A percentile compares a stretch with the other conserved stretches of the same genome.
Conservation (phyloP, 1,284 basidiomycete genomes). For the Bondarzewia mesenterica region DNA sequence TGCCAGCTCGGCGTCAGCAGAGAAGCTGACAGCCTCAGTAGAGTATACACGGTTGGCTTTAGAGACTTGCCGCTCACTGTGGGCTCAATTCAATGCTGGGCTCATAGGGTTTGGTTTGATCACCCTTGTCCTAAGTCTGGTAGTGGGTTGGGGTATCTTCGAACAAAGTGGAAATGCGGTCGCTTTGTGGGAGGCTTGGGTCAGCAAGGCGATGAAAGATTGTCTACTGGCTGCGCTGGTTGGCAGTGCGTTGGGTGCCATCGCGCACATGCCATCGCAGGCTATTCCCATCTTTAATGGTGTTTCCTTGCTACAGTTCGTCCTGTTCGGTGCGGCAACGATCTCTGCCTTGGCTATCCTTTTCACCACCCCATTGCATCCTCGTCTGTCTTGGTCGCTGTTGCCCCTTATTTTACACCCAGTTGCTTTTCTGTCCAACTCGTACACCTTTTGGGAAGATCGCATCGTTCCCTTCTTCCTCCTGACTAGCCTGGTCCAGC, state of each 20-base stretch:
- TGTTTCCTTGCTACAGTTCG: conserved; percentile 31
- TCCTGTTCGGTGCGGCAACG: conserved; percentile 37
- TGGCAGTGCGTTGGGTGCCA: conserved; percentile 36
- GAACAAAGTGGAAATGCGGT: conserved; percentile 28
- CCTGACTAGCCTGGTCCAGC: conserved; percentile 52
- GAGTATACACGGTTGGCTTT: conserved; percentile 63
- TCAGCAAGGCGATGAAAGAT: conserved; percentile 8
- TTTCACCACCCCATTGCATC: conserved; percentile 24
- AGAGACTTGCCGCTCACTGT: conserved; percentile 71
- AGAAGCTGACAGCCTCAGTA: conserved; percentile 31
- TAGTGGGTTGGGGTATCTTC: conserved; percentile 44
- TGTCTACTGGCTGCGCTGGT: conserved; percentile 25
- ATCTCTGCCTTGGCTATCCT: conserved; percentile 33
- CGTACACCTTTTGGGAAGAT: conserved; percentile 96
- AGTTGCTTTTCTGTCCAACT: conserved; percentile 81
- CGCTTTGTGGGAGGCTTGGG: conserved; percentile 33
- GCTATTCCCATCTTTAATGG: conserved; percentile 28
- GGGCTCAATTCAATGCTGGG: conserved; percentile 88
- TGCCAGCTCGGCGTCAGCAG: conserved; percentile 17
- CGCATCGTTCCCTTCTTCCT: conserved; percentile 70
- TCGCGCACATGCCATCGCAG: conserved; percentile 25
- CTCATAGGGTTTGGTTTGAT: conserved; percentile 67
- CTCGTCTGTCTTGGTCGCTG: conserved; percentile 27
- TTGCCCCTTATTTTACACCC: conserved; percentile 60
- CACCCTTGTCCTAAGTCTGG: conserved; percentile 38